phyloP scores from a whole-genome alignment of 371 early-diverging fungal genomes.

The Apophysomyces sp. region DNA sequence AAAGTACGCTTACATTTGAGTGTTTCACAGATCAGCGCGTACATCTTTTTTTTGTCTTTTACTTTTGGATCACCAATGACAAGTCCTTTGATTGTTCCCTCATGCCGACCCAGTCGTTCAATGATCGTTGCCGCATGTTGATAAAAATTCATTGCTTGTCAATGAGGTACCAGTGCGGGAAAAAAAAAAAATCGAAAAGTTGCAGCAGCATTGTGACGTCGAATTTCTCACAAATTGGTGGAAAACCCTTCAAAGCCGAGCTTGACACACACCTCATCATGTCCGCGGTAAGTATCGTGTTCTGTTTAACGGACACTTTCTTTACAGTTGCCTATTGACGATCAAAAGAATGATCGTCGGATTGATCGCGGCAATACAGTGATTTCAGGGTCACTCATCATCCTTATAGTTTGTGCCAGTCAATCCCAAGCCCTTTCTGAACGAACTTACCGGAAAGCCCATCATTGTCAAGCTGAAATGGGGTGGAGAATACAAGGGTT shows the following conservation, averaged over 20 bases:
- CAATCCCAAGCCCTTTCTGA: slow-evolving; percentile 97
- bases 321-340: too few relatives aligned
- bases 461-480: slow-evolving; percentile 95
- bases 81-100: slow-evolving; percentile 83
- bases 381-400: neutral
- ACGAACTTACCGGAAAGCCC: slow-evolving; percentile 88
- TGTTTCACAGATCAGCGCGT: slow-evolving; percentile 90
- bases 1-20: slow-evolving; percentile 73
- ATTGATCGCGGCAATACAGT: neutral
- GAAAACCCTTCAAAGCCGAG: too few relatives aligned
- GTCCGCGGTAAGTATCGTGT: neutral
- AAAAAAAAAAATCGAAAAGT: neutral
- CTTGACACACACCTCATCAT: neutral
- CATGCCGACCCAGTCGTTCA: slow-evolving; percentile 62
- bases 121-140: slow-evolving; percentile 76
- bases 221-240: too few relatives aligned
- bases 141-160: slow-evolving; percentile 65
- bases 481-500: slow-evolving; percentile 97
- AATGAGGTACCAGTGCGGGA: neutral
- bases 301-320: too few relatives aligned
- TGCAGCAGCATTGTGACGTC: too few relatives aligned
- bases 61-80: slow-evolving; percentile 73
- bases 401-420: slow-evolving; percentile 80
- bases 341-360: neutral
- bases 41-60: slow-evolving; percentile 83